Evolutionary conservation across 2,329 filamentous ascomycete species (phyloP).

Genomic region (Aspergillus sp.): DNA sequence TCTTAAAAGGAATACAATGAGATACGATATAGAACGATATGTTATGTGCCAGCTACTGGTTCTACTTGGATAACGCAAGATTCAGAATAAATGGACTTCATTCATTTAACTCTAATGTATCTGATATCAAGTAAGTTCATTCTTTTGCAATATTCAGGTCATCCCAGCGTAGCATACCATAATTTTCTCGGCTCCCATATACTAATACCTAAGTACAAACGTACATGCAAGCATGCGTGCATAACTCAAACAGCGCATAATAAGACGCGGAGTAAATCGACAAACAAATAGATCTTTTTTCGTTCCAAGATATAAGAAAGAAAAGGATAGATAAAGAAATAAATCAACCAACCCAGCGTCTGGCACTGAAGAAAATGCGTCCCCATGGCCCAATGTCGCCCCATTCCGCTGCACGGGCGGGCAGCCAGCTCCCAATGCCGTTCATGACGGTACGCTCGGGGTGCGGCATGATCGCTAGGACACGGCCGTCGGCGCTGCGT

Average conservation of each 20-base stretch:
- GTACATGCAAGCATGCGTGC: not conserved
- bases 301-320: not conserved
- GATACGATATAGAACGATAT: not conserved
- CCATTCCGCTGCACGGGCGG: conserved; percentile 65
- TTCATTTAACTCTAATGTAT: not conserved
- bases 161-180: not conserved
- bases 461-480: conserved; percentile 90
- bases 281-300: not conserved
- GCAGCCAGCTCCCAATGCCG: conserved; percentile 74
- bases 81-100: not conserved
- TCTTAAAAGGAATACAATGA: not conserved
- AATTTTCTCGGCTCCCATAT: not conserved
- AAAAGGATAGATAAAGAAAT: not conserved
- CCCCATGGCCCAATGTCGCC: conserved; percentile 83
- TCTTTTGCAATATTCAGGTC: not conserved
- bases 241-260: not conserved
- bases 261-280: not conserved
- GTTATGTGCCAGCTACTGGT: not conserved
- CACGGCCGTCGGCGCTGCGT: conserved; percentile 72
- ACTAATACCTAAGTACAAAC: not conserved
- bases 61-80: not conserved
- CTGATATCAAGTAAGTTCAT: not conserved
- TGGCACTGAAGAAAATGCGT: conserved; percentile 81
- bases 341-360: conserved; percentile 74
- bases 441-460: conserved; percentile 85